Conservation (phyloP, 129 eudicot genomes). For the Oenanthe sinensis region DNA sequence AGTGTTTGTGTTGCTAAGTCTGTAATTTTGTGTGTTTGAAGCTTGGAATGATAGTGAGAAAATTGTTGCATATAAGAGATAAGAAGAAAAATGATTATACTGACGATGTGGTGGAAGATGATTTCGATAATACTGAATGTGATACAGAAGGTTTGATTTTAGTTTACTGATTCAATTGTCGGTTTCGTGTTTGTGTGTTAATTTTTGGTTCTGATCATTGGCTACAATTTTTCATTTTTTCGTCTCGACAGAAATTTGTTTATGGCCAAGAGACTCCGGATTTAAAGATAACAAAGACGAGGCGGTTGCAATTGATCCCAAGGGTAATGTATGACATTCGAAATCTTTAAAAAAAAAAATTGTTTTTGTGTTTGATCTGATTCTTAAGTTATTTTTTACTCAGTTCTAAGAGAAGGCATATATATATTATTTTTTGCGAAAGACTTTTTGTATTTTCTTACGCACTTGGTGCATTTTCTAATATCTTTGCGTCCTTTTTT, state of each 20-base stretch:
- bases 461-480: too few species aligned
- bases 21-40: conserved; percentile 5
- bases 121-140: conserved; percentile 21
- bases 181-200: not conserved
- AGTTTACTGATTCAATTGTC: not conserved
- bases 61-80: conserved; percentile 52
- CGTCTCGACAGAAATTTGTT: not conserved
- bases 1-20: not conserved
- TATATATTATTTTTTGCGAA: not conserved
- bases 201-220: not conserved
- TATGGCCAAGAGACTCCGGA: not conserved
- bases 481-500: not conserved
- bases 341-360: too few species aligned
- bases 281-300: not conserved
- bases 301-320: not conserved
- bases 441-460: too few species aligned
- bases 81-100: conserved; percentile 39
- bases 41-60: conserved; percentile 61
- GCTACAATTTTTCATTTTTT: not conserved
- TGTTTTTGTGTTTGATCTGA: not conserved
- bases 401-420: not conserved
- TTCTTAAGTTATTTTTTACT: not conserved
- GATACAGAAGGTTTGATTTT: conserved; percentile 20
- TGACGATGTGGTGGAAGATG: conserved; percentile 51
- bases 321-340: conserved; percentile 1